Conservation (phyloP, 1,284 basidiomycete genomes). For the Ustilago bromivora region DNA sequence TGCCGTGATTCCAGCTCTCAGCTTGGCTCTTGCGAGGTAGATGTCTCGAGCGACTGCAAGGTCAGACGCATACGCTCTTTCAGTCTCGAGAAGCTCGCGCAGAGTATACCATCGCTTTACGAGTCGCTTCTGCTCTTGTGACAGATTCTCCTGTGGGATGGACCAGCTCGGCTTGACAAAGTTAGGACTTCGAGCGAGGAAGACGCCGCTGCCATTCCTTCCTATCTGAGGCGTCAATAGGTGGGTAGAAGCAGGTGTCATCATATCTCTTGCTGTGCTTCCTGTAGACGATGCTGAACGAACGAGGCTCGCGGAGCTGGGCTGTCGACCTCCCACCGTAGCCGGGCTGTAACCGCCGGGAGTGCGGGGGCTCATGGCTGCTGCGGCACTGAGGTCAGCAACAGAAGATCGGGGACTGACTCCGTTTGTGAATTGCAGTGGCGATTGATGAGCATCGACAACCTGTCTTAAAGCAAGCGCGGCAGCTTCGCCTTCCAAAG, state of each 20-base stretch:
- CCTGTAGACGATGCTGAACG: conserved; percentile 33
- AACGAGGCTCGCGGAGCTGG: conserved; percentile 16
- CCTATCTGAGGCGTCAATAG: conserved; percentile 22
- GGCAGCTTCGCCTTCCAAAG: conserved; percentile 29
- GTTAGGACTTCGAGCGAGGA: conserved; percentile 30
- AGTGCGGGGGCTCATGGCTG: conserved; percentile 3
- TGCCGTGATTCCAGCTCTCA: conserved; percentile 57
- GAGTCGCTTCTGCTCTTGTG: conserved; percentile 63
- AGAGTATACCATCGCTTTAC: conserved; percentile 86
- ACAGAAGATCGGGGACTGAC: conserved; percentile 36
- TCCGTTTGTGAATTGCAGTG: conserved; percentile 16
- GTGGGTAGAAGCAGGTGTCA: conserved; percentile 20
- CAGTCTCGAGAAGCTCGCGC: conserved; percentile 78
- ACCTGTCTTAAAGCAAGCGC: conserved; percentile 8
- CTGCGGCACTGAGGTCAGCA: conserved; percentile 14
- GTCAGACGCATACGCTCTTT: conserved; percentile 88
- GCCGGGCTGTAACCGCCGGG: conserved; percentile 6
- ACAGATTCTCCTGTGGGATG: conserved; percentile 40
- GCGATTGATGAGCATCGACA: conserved; percentile 11
- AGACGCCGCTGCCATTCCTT: conserved; percentile 10
- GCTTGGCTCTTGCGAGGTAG: conserved; percentile 73
- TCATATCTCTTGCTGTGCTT: conserved; percentile 27
- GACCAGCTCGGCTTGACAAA: conserved; percentile 29
- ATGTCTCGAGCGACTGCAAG: conserved; percentile 85
- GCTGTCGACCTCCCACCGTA: conserved; percentile 4